phyloP scores from a whole-genome alignment of 176 grass and related monocot species.

The Melocanna baccifera region DNA sequence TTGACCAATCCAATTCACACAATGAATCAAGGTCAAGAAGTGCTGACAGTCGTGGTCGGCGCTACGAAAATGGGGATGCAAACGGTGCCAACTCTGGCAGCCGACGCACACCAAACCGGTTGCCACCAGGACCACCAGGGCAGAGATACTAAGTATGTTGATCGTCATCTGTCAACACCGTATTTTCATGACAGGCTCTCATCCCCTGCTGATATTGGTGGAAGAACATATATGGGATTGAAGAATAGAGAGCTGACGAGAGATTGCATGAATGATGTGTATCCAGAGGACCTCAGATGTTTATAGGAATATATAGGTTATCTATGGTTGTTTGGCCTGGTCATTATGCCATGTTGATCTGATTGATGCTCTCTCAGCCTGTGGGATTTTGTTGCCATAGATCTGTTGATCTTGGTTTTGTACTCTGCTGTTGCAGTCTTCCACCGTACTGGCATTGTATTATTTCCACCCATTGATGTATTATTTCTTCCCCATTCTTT shows the following conservation, averaged over 20 bases:
- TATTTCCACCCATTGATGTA: conserved; percentile 34
- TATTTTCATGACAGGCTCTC: conserved; percentile 29
- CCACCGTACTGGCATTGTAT: conserved; percentile 40
- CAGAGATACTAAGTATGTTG: conserved; percentile 46
- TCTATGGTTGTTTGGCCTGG: conserved; percentile 24
- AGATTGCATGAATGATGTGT: conserved; percentile 35
- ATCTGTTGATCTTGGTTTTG: conserved; percentile 36
- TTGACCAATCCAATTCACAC: conserved; percentile 42
- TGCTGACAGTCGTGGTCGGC: conserved; percentile 55
- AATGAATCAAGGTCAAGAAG: conserved; percentile 77
- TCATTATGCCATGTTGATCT: conserved; percentile 46
- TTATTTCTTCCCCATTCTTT: conserved; percentile 40
- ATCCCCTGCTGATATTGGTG: background rate
- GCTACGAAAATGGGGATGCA: conserved; percentile 71
- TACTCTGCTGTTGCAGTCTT: conserved; percentile 24
- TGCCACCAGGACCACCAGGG: conserved; percentile 72
- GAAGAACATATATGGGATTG: conserved; percentile 5
- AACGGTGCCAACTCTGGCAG: conserved; percentile 55
- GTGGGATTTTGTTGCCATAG: conserved; percentile 47
- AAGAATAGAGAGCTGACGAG: conserved; percentile 12
- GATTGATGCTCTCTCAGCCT: conserved; percentile 32
- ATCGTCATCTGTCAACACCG: conserved; percentile 15
- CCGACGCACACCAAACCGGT: conserved; percentile 73
- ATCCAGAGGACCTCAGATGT: conserved; percentile 51
- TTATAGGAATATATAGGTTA: conserved; percentile 62